Base-by-base conservation (phyloP, 371 early-diverging fungal species). In the Dichotomocladium elegans region DNA sequence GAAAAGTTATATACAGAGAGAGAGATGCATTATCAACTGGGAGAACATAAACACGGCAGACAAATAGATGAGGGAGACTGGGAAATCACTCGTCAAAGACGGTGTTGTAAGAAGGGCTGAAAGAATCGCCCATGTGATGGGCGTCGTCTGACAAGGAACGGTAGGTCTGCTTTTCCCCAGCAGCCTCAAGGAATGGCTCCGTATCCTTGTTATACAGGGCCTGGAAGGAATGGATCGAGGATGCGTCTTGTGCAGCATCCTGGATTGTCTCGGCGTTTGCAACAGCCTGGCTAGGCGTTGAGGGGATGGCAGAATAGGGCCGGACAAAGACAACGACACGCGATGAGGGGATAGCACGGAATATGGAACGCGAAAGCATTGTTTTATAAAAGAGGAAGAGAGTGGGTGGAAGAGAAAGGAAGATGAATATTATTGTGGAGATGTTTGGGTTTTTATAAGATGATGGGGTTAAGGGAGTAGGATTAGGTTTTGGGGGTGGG, bases 61-160 rank as follows among this genome's bases (percentile, higher is more conserved):
- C n/a, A n/a, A n/a, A n/a, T n/a, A n/a, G n/a, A n/a, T n/a, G n/a
- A n/a, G n/a, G n/a, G n/a, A n/a, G n/a, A n/a, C n/a, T n/a, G n/a
- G n/a, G 35, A 6, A 5, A 35, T 41, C 51, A 64, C 41, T 64
- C 65, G 17, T 64, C 65, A 54, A 64, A 64, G 10, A 60, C 65
- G 41, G 65, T 60, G 40, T 64, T 64, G 48, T 60, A 53, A 17
- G 41, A 47, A 24, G 65, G 60, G 17, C 57, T 53, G 47, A 64
- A 60, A 11, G 52, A 47, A 37, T 63, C 63, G 37, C 22, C 4
- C 34, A 24, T 21, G 21, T 35, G 15, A 43, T 26, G 25, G 26
- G 26, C 6, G 19, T 53, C 51, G 33, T 57, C 37, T 7, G 58
- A 51, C 3, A 57, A 48, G 11, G 61, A 61, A 27, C 57, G 49